Base-by-base conservation (phyloP, 139 green algal genomes). In the Ostreobium quekettii region DNA sequence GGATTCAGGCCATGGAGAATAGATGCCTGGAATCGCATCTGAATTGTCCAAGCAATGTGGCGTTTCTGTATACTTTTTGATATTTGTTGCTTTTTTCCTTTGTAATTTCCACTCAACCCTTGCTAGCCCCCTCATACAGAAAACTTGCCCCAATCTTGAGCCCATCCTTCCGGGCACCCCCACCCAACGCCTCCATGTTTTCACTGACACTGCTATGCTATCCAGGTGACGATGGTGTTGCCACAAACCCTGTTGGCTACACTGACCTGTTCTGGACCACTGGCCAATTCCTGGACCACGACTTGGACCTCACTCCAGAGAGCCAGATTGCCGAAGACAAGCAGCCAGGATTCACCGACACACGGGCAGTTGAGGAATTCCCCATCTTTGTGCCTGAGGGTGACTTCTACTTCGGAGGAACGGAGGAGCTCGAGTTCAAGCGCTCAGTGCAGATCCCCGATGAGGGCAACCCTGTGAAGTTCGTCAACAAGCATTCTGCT, bases 351-450 rank as follows among this genome's bases (percentile, higher is more conserved):
- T 56, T 68, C 4, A 57, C 61, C 8, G 53, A n/a, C 22, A 68
- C 5, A 22, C n/a, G n/a, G n/a, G 31, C 30, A 4, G 35, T 11
- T 4, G 61, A 68, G 11, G 7, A 36, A 3, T 36, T 68, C 19
- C 61, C 61, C 6, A 68, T 68, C 22, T 32, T 4, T 68, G 61
- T 68, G 4, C 61, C 61, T 6, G 22, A 53, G 26, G 7, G 53
- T 29, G 61, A 68, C 31, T 53, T 53, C 36, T 56, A 36, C 31
- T 37, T 68, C 4, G n/a, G n/a, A n/a, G n/a, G n/a, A n/a, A n/a
- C n/a, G n/a, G n/a, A n/a, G n/a, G n/a, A n/a, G n/a, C n/a, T 68
- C 37, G 61, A 68, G 36, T 68, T 68, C 36, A 38, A 68, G 36
- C 6, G 61, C 11, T 47, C 61, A 30, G 35, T 37, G 35, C 5